A percentile compares a stretch with the other conserved stretches of the same genome.
Conservation (phyloP, 2,329 filamentous ascomycete genomes). For the Clarireedia monteithiana region DNA sequence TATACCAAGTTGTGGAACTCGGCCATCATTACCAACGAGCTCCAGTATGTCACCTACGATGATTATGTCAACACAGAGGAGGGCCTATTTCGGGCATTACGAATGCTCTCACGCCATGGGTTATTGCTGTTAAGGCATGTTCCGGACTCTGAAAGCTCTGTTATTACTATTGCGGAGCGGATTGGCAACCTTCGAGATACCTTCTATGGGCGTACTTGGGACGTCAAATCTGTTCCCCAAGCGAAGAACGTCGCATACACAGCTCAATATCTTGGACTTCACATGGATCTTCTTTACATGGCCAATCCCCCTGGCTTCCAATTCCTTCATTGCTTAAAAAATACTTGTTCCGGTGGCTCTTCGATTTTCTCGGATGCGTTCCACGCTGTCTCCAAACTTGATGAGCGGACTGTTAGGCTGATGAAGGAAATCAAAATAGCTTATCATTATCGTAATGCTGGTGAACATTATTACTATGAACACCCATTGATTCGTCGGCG, state of each 20-base stretch:
- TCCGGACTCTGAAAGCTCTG: slow-evolving; percentile 57
- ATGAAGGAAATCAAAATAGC: slow-evolving; percentile 40
- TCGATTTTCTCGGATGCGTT: slow-evolving; percentile 80
- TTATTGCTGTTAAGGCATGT: slow-evolving; percentile 71
- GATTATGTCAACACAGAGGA: slow-evolving; percentile 58
- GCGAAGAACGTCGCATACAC: slow-evolving; percentile 94
- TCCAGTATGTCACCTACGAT: slow-evolving; percentile 56
- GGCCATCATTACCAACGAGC: slow-evolving; percentile 37
- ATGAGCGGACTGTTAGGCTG: slow-evolving; percentile 23
- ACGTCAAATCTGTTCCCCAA: slow-evolving; percentile 72
- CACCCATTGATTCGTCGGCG: slow-evolving; percentile 43
- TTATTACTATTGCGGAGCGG: slow-evolving; percentile 59
- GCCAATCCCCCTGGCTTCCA: slow-evolving; percentile 72
- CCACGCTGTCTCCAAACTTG: slow-evolving; percentile 44
- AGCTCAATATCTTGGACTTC: slow-evolving; percentile 69
- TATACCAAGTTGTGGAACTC: slow-evolving; percentile 34
- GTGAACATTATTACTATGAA: slow-evolving; percentile 51
- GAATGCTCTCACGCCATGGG: slow-evolving; percentile 57
- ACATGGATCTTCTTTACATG: slow-evolving; percentile 92
- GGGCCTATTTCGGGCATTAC: slow-evolving; percentile 53
- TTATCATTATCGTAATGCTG: slow-evolving; percentile 63
- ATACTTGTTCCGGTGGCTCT: slow-evolving; percentile 70
- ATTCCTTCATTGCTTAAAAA: slow-evolving; percentile 81
- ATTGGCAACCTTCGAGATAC: slow-evolving; percentile 78
- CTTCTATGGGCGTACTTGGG: slow-evolving; percentile 87